Conservation (phyloP, 2,329 filamentous ascomycete genomes). For the Xylariales sp. region DNA sequence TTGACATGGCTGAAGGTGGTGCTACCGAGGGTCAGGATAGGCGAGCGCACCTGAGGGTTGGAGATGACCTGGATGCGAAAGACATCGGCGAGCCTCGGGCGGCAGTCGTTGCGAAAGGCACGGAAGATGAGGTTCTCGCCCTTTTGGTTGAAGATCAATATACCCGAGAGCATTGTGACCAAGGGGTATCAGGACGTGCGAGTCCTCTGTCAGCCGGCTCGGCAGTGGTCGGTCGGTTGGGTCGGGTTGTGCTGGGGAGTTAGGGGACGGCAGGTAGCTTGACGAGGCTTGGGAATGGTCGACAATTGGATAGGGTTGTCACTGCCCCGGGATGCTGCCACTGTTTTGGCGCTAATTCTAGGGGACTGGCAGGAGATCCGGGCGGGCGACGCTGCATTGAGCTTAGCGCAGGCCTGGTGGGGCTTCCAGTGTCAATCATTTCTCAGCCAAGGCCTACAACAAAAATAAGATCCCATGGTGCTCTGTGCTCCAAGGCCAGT, state of each 20-base stretch:
- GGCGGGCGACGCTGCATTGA: too few species aligned
- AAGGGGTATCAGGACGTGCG: constrained; percentile 6
- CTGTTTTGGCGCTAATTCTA: too few species aligned
- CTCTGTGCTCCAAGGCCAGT: too few species aligned
- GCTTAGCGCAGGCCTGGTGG: too few species aligned
- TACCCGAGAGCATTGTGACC: constrained; percentile 84
- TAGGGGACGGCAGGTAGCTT: too few species aligned
- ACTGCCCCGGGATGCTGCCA: too few species aligned
- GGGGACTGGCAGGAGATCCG: too few species aligned
- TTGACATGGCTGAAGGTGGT: constrained; percentile 99
- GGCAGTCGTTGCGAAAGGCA: constrained; percentile 97
- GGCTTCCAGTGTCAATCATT: too few species aligned
- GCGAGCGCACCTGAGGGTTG: constrained; percentile 94
- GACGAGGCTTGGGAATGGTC: too few species aligned
- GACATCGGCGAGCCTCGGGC: constrained; percentile 94
- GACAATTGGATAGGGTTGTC: too few species aligned
- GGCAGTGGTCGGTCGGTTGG: neutral
- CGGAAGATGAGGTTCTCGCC: constrained; percentile 99
- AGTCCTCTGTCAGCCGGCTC: constrained; percentile 6
- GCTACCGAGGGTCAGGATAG: constrained; percentile 92
- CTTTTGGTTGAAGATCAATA: constrained; percentile 98
- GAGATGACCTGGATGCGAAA: constrained; percentile 99
- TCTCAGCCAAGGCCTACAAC: too few species aligned
- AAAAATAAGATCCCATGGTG: too few species aligned
- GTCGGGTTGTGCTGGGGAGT: neutral